Percentiles rank a stretch among this genome's conserved stretches.
phyloP scores from a whole-genome alignment of 2,329 filamentous ascomycete species.

The Amauroascus verrucosus region DNA sequence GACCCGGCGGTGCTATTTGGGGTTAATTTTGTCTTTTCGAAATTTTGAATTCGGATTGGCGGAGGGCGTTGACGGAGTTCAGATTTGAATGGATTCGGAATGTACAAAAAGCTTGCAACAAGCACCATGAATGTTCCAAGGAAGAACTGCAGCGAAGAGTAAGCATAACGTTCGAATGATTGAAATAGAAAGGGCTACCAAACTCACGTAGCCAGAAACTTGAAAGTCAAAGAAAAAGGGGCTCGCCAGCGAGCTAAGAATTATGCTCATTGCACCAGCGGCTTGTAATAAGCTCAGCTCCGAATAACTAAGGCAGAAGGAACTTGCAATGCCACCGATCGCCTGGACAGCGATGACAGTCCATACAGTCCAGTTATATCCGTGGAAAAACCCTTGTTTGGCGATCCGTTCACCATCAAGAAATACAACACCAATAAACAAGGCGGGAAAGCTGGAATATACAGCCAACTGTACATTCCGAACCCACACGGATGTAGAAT shows the following conservation, averaged over 20 bases:
- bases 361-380: slow-evolving; percentile 91
- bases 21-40: slow-evolving; percentile 50
- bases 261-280: slow-evolving; percentile 82
- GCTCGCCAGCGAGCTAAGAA: slow-evolving; percentile 76
- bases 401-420: slow-evolving; percentile 78
- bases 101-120: slow-evolving; percentile 72
- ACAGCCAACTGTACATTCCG: slow-evolving; percentile 91
- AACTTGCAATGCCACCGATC: slow-evolving; percentile 71
- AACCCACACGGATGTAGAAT: slow-evolving; percentile 73
- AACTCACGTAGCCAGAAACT: slow-evolving; percentile 60
- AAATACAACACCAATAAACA: slow-evolving; percentile 76
- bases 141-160: slow-evolving; percentile 53
- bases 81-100: slow-evolving; percentile 10
- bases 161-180: neutral
- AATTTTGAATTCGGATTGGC: slow-evolving; percentile 52
- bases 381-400: slow-evolving; percentile 81
- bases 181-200: slow-evolving; percentile 8
- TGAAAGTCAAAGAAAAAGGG: slow-evolving; percentile 75
- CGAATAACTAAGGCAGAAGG: slow-evolving; percentile 68
- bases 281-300: slow-evolving; percentile 93
- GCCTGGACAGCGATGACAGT: slow-evolving; percentile 72
- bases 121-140: slow-evolving; percentile 70
- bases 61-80: slow-evolving; percentile 45
- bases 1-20: slow-evolving; percentile 43
- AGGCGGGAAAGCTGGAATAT: slow-evolving; percentile 82